These are phyloP conservation scores for Aphanoascus verrucosus DNA, from an alignment of 2,329 filamentous ascomycete genomes.

Conservation along the genomic window DNA sequence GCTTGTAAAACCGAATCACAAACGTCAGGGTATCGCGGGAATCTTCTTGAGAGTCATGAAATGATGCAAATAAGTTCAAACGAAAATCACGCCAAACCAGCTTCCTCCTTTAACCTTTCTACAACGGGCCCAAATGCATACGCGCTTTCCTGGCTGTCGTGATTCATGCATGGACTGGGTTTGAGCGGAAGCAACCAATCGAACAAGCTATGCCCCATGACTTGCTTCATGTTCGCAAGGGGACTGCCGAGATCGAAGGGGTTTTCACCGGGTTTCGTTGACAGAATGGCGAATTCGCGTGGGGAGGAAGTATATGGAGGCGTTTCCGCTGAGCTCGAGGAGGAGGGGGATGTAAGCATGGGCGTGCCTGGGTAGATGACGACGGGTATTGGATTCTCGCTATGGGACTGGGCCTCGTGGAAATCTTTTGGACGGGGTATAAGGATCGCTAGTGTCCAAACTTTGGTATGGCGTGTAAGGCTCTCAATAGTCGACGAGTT, in stretches of 20 bases:
- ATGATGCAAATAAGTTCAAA: background rate
- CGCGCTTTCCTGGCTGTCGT: constrained; percentile 54
- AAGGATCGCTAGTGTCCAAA: constrained; percentile 64
- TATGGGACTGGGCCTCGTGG: constrained; percentile 27
- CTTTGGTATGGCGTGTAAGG: constrained; percentile 49
- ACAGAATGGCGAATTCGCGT: constrained; percentile 68
- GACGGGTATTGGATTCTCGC: constrained; percentile 28
- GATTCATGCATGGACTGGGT: constrained; percentile 61
- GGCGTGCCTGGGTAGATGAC: constrained; percentile 26
- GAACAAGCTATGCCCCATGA: constrained; percentile 61
- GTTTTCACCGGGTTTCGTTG: constrained; percentile 63
- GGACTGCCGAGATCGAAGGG: constrained; percentile 66
- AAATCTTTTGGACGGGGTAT: constrained; percentile 43
- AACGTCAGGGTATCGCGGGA: background rate
- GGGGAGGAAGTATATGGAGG: constrained; percentile 21
- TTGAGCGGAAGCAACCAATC: constrained; percentile 76
- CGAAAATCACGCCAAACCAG: constrained; percentile 24
- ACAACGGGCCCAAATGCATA: constrained; percentile 58
- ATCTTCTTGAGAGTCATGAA: background rate
- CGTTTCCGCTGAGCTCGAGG: constrained; percentile 9
- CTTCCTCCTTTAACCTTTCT: constrained; percentile 42
- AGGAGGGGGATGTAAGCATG: constrained; percentile 17
- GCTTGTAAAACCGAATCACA: background rate
- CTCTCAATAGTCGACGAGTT: constrained; percentile 83
- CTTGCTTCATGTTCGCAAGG: constrained; percentile 59